phyloP scores from a whole-genome alignment of 2,329 filamentous ascomycete species.

The Diaporthe sp. region DNA sequence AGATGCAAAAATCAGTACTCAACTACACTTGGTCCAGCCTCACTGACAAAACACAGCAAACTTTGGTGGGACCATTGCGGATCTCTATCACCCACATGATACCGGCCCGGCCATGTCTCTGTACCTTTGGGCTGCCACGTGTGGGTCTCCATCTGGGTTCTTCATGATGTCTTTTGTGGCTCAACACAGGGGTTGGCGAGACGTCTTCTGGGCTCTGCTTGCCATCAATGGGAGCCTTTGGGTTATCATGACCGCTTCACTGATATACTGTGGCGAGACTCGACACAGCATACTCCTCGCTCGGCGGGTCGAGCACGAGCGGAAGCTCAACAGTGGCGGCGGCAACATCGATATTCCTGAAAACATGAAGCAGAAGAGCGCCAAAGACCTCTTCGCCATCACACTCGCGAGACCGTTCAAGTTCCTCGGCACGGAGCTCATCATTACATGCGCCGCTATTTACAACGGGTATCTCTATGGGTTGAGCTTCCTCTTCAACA shows the following conservation, averaged over 20 bases:
- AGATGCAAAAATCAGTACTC: not conserved
- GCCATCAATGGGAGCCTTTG: slow-evolving; percentile 57
- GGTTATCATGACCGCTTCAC: slow-evolving; percentile 54
- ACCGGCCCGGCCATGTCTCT: slow-evolving; percentile 52
- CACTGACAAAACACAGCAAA: slow-evolving; percentile 45
- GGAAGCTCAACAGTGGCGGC: slow-evolving; percentile 43
- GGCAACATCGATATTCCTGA: slow-evolving; percentile 50
- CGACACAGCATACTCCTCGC: slow-evolving; percentile 53
- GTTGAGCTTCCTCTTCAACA: slow-evolving; percentile 62
- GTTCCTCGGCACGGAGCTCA: slow-evolving; percentile 60
- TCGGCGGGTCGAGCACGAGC: slow-evolving; percentile 48
- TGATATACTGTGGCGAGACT: slow-evolving; percentile 53
- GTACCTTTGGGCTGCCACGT: slow-evolving; percentile 59
- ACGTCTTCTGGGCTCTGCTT: slow-evolving; percentile 60
- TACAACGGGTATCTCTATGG: slow-evolving; percentile 64
- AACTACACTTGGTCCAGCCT: rapidly evolving
- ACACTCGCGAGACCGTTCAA: slow-evolving; percentile 60
- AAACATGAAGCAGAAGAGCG: slow-evolving; percentile 50
- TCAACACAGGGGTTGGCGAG: slow-evolving; percentile 55
- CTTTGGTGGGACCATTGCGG: slow-evolving; percentile 59
- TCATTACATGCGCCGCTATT: slow-evolving; percentile 59
- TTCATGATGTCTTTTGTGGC: slow-evolving; percentile 60
- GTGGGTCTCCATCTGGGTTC: slow-evolving; percentile 58
- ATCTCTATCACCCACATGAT: slow-evolving; percentile 56
- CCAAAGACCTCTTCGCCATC: slow-evolving; percentile 54